A percentile compares a stretch with the other conserved stretches of the same genome.
Evolutionary conservation across 305 asterid genomes (phyloP).

Genomic region (Caryopteris hybrid): DNA sequence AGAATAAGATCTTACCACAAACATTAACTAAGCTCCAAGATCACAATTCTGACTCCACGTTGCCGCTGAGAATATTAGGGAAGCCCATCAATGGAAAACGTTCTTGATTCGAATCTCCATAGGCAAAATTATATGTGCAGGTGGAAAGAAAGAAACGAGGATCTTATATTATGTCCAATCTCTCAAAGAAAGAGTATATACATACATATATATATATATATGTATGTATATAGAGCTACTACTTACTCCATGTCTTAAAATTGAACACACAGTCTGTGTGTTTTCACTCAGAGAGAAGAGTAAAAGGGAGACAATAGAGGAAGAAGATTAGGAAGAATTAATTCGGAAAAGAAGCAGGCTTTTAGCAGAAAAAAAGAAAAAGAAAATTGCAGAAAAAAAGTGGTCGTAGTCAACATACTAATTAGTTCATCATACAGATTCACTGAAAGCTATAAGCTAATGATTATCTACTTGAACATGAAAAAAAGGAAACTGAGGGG

Average conservation of each 20-base stretch:
- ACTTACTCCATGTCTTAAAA: too few species aligned
- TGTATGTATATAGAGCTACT: neutral
- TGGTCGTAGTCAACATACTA: constrained; percentile 33
- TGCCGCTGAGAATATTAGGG: neutral
- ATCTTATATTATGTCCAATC: too few species aligned
- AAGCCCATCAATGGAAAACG: neutral
- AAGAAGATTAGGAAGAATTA: neutral
- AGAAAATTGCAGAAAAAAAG: neutral
- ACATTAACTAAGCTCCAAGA: neutral
- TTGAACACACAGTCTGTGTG: neutral
- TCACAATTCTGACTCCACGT: neutral
- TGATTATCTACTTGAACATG: constrained; percentile 29
- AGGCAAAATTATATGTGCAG: too few species aligned
- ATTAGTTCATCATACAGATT: constrained; percentile 28
- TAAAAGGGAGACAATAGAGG: neutral
- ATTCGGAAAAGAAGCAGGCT: too few species aligned
- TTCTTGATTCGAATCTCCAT: neutral
- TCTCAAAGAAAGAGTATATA: too few species aligned
- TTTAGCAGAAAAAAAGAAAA: constrained; percentile 14
- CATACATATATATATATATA: neutral
- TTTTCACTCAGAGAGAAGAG: neutral
- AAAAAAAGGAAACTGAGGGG: neutral
- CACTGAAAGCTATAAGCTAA: constrained; percentile 22
- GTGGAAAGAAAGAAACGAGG: too few species aligned
- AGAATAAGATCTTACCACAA: constrained; percentile 18